Conservation (phyloP, 2,329 filamentous ascomycete genomes). For the Aureobasidium sp. region DNA sequence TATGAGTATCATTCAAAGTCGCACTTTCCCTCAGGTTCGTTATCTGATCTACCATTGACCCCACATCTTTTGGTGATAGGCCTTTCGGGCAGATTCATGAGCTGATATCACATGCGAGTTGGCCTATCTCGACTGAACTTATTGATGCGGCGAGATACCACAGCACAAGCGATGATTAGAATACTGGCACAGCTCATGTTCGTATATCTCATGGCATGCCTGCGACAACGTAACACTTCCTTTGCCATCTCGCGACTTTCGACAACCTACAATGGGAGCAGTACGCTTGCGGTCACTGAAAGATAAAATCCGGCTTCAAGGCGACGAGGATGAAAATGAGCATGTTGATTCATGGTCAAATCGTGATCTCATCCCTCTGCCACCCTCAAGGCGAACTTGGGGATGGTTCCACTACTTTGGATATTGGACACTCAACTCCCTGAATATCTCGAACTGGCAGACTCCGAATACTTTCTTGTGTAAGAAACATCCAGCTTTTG, state of each 20-base stretch:
- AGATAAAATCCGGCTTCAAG: not conserved
- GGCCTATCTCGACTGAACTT: not conserved
- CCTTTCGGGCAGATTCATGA: not conserved
- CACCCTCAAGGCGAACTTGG: not conserved
- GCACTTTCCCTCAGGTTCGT: not conserved
- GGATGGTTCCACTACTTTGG: slow-evolving; percentile 8
- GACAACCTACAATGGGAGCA: not conserved
- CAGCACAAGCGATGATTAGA: no score
- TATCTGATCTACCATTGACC: not conserved
- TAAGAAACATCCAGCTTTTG: not conserved
- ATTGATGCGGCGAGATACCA: no score
- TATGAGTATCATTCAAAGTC: not conserved
- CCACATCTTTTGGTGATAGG: not conserved
- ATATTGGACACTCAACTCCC: slow-evolving; percentile 1
- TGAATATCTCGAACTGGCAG: slow-evolving; percentile 10
- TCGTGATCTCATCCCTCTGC: not conserved
- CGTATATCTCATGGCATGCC: not conserved
- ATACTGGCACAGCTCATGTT: not conserved
- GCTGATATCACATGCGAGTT: not conserved
- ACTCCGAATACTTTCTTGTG: slow-evolving; percentile 8
- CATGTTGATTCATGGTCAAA: not conserved
- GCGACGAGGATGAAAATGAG: not conserved
- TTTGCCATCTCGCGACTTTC: no score
- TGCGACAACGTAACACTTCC: not conserved
- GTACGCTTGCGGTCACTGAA: not conserved